phyloP scores from a whole-genome alignment of 192 early-diverging fungal species.

The Martensiomyces pterosporus region DNA sequence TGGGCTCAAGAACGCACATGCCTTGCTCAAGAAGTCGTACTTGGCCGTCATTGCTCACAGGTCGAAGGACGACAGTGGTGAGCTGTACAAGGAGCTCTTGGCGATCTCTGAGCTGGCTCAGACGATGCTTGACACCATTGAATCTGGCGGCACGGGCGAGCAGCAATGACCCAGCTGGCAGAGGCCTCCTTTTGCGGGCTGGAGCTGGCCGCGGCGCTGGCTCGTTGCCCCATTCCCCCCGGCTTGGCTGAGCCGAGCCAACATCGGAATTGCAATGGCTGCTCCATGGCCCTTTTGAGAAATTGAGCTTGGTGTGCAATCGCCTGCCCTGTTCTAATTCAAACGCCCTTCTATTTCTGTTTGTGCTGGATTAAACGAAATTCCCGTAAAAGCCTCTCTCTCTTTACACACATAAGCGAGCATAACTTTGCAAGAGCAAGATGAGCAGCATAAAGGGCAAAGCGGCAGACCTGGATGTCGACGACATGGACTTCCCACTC shows the following conservation, averaged over 20 bases:
- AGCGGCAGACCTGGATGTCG: slow-evolving; percentile 34
- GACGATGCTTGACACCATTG: slow-evolving; percentile 11
- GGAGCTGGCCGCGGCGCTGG: too few species aligned
- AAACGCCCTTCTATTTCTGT: background rate
- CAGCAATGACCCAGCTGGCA: background rate
- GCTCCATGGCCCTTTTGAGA: too few species aligned
- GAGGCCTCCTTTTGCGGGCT: too few species aligned
- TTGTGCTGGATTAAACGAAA: background rate
- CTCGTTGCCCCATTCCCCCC: too few species aligned
- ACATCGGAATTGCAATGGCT: too few species aligned
- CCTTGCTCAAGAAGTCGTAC: slow-evolving; percentile 16
- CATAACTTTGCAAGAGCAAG: background rate
- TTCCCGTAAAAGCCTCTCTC: too few species aligned
- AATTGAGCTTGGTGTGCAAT: too few species aligned
- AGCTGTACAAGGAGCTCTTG: slow-evolving; percentile 19
- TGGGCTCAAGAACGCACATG: slow-evolving; percentile 19
- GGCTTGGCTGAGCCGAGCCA: too few species aligned
- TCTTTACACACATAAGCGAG: too few species aligned
- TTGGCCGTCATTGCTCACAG: slow-evolving; percentile 3
- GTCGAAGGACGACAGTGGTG: background rate
- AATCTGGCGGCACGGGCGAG: background rate
- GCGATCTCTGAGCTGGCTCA: slow-evolving; percentile 35
- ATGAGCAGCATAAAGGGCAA: slow-evolving; percentile 6
- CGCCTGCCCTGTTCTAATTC: background rate
- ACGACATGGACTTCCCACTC: slow-evolving; percentile 53